Percentiles rank a stretch among this genome's conserved stretches.
These are phyloP conservation scores for Claviceps cyperi DNA, from an alignment of 2,329 filamentous ascomycete genomes.

Conservation along the genomic window DNA sequence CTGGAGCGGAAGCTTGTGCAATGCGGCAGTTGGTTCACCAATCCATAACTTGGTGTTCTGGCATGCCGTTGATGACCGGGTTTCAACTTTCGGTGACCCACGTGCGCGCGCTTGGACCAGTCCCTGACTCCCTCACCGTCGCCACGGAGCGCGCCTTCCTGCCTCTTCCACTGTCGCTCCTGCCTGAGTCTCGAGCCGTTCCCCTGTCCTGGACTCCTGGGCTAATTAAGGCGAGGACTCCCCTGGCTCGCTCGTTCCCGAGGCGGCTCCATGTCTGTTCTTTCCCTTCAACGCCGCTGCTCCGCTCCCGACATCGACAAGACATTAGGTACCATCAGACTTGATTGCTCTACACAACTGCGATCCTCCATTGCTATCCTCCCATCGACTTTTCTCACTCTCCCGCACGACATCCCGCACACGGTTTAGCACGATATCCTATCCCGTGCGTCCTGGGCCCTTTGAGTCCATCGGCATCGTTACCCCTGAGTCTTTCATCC, in stretches of 20 bases:
- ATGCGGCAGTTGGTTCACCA: too few species aligned
- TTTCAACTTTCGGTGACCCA: too few species aligned
- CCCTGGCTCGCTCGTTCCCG: neutral
- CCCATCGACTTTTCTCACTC: neutral
- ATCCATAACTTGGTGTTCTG: too few species aligned
- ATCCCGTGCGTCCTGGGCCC: conserved; percentile 4
- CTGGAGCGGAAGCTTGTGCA: too few species aligned
- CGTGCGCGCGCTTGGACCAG: too few species aligned
- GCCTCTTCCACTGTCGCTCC: neutral
- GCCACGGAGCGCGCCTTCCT: too few species aligned
- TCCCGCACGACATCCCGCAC: conserved; percentile 3
- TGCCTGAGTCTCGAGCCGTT: neutral
- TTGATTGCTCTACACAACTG: neutral
- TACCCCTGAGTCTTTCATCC: conserved; percentile 4
- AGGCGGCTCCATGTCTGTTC: neutral
- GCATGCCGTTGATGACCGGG: too few species aligned
- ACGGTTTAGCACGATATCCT: conserved; percentile 4
- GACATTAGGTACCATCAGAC: too few species aligned
- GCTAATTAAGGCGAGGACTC: neutral
- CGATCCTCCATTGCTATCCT: neutral
- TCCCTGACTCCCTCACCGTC: too few species aligned
- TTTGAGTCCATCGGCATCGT: conserved; percentile 2
- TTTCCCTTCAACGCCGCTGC: neutral
- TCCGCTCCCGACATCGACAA: neutral
- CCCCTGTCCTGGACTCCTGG: neutral